Evolutionary conservation across 306 rosid species (phyloP).

Genomic region (Gastrolobium villosum): DNA sequence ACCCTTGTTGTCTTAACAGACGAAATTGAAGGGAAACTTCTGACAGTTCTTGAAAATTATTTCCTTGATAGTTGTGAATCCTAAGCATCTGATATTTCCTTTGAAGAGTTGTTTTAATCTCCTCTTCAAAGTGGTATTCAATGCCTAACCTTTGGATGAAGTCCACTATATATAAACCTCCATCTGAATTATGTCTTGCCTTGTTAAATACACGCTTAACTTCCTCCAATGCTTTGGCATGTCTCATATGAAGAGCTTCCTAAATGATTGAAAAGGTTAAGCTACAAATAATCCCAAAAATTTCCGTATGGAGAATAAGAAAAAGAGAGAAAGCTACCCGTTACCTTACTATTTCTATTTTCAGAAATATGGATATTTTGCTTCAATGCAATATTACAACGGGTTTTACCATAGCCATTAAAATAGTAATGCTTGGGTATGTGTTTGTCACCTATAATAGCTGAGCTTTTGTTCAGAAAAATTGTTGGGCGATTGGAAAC

Average conservation of each 20-base stretch:
- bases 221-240: conserved; percentile 47
- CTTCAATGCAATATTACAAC: neutral
- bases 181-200: conserved; percentile 5
- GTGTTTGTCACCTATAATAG: neutral
- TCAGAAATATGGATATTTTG: conserved; percentile 14
- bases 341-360: conserved; percentile 6
- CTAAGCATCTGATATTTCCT: conserved; percentile 8
- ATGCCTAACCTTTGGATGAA: conserved; percentile 58
- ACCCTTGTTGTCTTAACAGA: conserved; percentile 59
- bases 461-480: conserved; percentile 33
- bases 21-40: conserved; percentile 58
- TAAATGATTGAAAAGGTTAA: conserved; percentile 16
- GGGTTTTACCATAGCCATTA: neutral
- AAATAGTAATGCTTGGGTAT: neutral
- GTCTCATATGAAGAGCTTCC: conserved; percentile 35
- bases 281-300: neutral
- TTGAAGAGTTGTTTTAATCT: conserved; percentile 47
- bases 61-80: neutral
- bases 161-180: conserved; percentile 51
- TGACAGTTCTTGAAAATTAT: conserved; percentile 27
- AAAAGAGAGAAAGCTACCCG: neutral
- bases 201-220: conserved; percentile 32
- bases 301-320: neutral
- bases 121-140: conserved; percentile 53
- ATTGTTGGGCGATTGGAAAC: neutral